These are phyloP conservation scores for Berberis thunbergii DNA, from an alignment of 164 flowering plant species.

Conservation along the genomic window DNA sequence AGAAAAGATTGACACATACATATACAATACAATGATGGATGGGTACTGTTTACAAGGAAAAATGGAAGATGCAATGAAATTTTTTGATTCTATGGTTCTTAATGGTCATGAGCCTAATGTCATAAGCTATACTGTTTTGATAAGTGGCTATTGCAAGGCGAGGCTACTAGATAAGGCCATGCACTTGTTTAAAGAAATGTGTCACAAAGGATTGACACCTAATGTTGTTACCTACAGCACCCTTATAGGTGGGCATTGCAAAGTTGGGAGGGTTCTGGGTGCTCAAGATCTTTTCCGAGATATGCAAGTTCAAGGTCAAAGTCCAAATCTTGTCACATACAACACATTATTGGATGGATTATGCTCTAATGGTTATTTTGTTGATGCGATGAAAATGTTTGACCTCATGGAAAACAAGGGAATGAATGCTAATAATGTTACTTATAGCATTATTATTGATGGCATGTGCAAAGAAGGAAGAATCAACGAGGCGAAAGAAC, in stretches of 20 bases:
- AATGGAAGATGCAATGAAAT: no score
- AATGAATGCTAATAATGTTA: background rate
- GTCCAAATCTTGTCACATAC: slow-evolving; percentile 4
- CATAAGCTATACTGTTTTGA: background rate
- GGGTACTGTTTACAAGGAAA: no score
- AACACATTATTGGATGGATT: background rate
- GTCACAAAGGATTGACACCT: no score
- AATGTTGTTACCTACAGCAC: no score
- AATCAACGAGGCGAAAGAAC: slow-evolving; percentile 8
- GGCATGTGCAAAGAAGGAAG: slow-evolving; percentile 13
- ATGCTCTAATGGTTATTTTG: background rate
- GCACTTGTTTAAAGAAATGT: no score
- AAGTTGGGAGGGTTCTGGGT: background rate
- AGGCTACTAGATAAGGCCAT: no score
- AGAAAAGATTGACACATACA: no score
- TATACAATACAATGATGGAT: no score
- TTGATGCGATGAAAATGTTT: slow-evolving; percentile 9
- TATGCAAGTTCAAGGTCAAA: slow-evolving; percentile 2
- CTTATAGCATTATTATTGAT: slow-evolving; percentile 12
- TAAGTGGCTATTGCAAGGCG: background rate
- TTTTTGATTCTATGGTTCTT: background rate
- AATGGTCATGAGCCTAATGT: background rate
- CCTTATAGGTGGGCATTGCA: background rate
- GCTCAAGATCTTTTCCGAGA: slow-evolving; percentile 1
- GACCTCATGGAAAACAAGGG: slow-evolving; percentile 2